A percentile compares a stretch with the other conserved stretches of the same genome.
These are phyloP conservation scores for Stagonosporopsis vannaccii DNA, from an alignment of 2,329 filamentous ascomycete species.

Conservation along the genomic window DNA sequence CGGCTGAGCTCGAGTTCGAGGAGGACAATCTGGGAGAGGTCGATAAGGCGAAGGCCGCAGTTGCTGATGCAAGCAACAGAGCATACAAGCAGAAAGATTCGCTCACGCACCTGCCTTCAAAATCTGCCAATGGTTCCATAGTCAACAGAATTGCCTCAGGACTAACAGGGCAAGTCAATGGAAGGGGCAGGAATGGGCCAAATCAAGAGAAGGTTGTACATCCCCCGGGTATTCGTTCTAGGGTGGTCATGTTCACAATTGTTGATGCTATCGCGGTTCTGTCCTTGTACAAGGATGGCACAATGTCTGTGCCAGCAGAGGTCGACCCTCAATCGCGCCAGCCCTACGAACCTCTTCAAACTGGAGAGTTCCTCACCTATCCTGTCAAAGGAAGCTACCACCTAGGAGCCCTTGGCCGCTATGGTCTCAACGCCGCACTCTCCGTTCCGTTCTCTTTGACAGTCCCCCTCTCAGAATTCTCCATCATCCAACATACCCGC, in stretches of 20 bases:
- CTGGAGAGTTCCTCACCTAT: constrained; percentile 17
- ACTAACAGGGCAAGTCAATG: neutral
- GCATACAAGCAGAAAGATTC: neutral
- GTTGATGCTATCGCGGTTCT: constrained; percentile 19
- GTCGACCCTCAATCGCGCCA: constrained; percentile 8
- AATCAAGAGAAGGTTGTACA: neutral
- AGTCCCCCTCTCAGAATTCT: constrained; percentile 5
- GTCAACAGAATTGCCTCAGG: neutral
- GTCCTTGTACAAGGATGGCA: neutral
- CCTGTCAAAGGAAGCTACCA: constrained; percentile 22
- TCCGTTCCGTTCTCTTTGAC: constrained; percentile 14
- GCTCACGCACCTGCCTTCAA: neutral
- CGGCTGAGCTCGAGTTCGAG: constrained; percentile 12
- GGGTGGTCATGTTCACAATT: constrained; percentile 22
- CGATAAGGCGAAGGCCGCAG: constrained; percentile 7
- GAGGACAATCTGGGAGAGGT: constrained; percentile 13
- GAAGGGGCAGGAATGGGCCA: neutral
- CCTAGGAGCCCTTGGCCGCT: constrained; percentile 24
- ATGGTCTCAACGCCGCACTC: neutral
- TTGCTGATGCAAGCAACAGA: neutral
- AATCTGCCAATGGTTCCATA: neutral
- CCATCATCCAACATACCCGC: neutral
- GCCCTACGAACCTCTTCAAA: constrained; percentile 12
- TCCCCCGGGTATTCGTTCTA: neutral
- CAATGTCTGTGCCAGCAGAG: constrained; percentile 5